phyloP scores from a whole-genome alignment of 2,329 filamentous ascomycete species.

The Bipolaris sorokiniana region DNA sequence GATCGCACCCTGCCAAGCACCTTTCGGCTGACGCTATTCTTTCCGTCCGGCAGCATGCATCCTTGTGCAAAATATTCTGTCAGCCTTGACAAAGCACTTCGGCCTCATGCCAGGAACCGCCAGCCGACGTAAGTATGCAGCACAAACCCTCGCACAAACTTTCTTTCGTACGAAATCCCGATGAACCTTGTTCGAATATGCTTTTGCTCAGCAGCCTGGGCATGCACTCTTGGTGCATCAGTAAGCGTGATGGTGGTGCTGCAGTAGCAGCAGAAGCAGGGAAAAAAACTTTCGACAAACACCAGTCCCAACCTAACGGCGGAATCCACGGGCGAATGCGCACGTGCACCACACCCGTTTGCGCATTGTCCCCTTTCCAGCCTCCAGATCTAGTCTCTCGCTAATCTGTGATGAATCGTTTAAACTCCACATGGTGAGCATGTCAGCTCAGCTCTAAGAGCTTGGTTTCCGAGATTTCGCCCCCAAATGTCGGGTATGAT shows the following conservation, averaged over 20 bases:
- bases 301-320: neutral
- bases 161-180: too few relatives aligned
- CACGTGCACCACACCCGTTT: conserved; percentile 3
- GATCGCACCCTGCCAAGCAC: neutral
- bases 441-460: conserved; percentile 4
- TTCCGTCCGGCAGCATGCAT: neutral
- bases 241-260: too few relatives aligned
- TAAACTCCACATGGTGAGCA: conserved; percentile 8
- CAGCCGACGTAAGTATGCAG: neutral
- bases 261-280: neutral
- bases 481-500: neutral
- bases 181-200: too few relatives aligned
- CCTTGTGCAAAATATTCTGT: neutral
- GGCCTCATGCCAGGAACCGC: neutral
- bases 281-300: neutral
- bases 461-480: neutral
- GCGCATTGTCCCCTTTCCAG: neutral
- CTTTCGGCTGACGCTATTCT: conserved; percentile 1
- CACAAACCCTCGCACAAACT: neutral
- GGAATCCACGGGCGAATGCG: neutral
- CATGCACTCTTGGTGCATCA: neutral
- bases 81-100: neutral
- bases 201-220: neutral
- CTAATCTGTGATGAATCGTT: conserved; percentile 21
- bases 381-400: conserved; percentile 20